phyloP scores from a whole-genome alignment of 2,329 filamentous ascomycete species.

The Aspergillus persii region DNA sequence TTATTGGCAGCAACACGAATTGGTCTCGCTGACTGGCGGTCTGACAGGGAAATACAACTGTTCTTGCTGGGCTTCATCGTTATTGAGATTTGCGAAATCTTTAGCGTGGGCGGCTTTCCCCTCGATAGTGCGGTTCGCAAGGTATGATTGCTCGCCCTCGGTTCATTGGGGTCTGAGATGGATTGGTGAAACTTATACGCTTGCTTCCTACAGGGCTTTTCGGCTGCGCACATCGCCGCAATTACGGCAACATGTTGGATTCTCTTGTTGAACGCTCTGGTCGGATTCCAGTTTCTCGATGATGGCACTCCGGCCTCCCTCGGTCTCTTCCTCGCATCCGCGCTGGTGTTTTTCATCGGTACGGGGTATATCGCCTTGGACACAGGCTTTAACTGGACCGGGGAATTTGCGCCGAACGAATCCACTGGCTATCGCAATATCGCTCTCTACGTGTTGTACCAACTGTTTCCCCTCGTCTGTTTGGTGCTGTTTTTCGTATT shows the following conservation, averaged over 20 bases:
- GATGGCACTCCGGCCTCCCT: slow-evolving; percentile 87
- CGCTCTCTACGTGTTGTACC: slow-evolving; percentile 90
- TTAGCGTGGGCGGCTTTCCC: slow-evolving; percentile 88
- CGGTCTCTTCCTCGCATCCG: slow-evolving; percentile 70
- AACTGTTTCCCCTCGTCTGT: slow-evolving; percentile 83
- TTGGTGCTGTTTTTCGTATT: slow-evolving; percentile 83
- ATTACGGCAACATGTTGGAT: slow-evolving; percentile 89
- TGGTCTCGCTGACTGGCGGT: slow-evolving; percentile 13
- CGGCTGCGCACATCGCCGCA: slow-evolving; percentile 83
- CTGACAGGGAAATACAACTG: slow-evolving; percentile 84
- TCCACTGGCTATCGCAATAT: slow-evolving; percentile 65
- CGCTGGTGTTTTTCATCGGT: slow-evolving; percentile 72
- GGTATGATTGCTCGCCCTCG: slow-evolving; percentile 50
- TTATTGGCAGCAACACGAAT: not conserved
- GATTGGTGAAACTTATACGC: slow-evolving; percentile 9
- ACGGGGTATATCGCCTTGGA: slow-evolving; percentile 95
- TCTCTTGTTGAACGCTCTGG: slow-evolving; percentile 83
- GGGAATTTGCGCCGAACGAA: slow-evolving; percentile 65
- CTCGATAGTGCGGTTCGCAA: slow-evolving; percentile 65
- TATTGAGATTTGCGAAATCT: slow-evolving; percentile 92
- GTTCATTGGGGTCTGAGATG: not conserved
- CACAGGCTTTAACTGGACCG: slow-evolving; percentile 83
- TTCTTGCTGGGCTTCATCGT: slow-evolving; percentile 85
- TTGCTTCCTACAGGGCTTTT: slow-evolving; percentile 64
- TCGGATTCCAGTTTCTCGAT: slow-evolving; percentile 90